Percentiles rank a stretch among this genome's conserved stretches.
Conservation (phyloP, 352 stramenopile genomes). For the Pythium phragmiticola region DNA sequence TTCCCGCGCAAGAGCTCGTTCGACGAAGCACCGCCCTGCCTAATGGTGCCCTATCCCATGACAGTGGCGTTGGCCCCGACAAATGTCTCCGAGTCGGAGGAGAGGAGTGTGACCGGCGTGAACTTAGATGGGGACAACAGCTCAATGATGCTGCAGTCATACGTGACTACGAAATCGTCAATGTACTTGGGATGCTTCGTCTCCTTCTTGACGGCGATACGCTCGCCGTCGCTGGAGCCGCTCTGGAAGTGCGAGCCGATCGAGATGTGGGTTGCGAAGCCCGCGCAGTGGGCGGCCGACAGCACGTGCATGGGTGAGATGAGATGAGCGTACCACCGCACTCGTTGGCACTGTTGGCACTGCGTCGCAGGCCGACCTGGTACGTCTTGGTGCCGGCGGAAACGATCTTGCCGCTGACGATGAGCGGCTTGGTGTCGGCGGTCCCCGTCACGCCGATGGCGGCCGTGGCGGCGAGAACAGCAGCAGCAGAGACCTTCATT, state of each 20-base stretch:
- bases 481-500: too few relatives aligned
- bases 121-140: too few relatives aligned
- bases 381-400: conserved; percentile 38
- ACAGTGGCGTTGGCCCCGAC: conserved; percentile 29
- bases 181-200: background rate
- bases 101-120: too few relatives aligned
- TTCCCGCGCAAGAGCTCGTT: conserved; percentile 38
- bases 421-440: conserved; percentile 27
- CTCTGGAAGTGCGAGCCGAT: conserved; percentile 55
- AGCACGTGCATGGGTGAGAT: conserved; percentile 44
- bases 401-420: conserved; percentile 42
- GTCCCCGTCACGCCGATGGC: background rate
- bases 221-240: conserved; percentile 38
- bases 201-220: conserved; percentile 14
- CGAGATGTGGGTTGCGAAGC: conserved; percentile 37
- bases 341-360: background rate
- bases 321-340: conserved; percentile 49
- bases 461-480: too few relatives aligned
- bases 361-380: conserved; percentile 17
- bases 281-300: conserved; percentile 42
- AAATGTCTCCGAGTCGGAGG: background rate
- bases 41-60: conserved; percentile 25
- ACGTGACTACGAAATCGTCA: too few relatives aligned
- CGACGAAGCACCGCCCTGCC: conserved; percentile 22
- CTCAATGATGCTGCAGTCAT: too few relatives aligned